phyloP scores from a whole-genome alignment of 768 basidiomycete species.

The Boletus tomentosulus region DNA sequence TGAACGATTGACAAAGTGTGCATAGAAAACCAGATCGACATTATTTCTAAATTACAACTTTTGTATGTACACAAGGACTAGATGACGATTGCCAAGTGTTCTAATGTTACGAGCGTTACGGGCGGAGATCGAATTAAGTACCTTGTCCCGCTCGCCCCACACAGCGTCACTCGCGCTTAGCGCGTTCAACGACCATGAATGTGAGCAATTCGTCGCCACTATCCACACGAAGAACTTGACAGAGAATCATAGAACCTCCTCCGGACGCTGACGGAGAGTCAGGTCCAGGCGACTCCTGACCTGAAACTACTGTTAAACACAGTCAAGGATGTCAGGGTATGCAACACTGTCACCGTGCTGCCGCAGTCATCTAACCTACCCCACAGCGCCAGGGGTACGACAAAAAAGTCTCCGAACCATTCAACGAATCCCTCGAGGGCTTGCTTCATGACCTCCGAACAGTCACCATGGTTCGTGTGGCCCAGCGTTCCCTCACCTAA shows the following conservation, averaged over 20 bases:
- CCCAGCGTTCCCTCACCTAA: constrained; percentile 14
- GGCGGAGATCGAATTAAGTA: constrained; percentile 28
- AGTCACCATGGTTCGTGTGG: constrained; percentile 55
- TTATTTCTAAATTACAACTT: too few relatives aligned
- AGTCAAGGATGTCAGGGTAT: constrained; percentile 85
- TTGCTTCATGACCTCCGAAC: constrained; percentile 81
- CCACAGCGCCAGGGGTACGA: constrained; percentile 51
- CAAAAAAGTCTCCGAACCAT: constrained; percentile 75
- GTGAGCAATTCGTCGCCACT: constrained; percentile 2
- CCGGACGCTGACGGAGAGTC: constrained; percentile 77
- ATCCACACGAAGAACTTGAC: not conserved
- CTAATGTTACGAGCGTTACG: constrained; percentile 4
- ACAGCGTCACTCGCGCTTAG: constrained; percentile 30
- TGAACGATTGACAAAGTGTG: too few relatives aligned
- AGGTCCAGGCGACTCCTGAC: constrained; percentile 62
- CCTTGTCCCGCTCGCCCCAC: constrained; percentile 31
- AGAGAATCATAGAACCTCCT: constrained; percentile 68
- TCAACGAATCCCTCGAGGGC: constrained; percentile 92
- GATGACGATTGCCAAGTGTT: too few relatives aligned
- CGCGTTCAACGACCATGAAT: constrained; percentile 28
- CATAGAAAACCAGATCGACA: too few relatives aligned
- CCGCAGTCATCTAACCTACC: constrained; percentile 17
- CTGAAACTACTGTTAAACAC: constrained; percentile 77
- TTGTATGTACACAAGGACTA: too few relatives aligned
- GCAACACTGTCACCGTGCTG: constrained; percentile 32